Base-by-base conservation (phyloP, 2,329 filamentous ascomycete genomes). In the Verticillium nonalfalfae region DNA sequence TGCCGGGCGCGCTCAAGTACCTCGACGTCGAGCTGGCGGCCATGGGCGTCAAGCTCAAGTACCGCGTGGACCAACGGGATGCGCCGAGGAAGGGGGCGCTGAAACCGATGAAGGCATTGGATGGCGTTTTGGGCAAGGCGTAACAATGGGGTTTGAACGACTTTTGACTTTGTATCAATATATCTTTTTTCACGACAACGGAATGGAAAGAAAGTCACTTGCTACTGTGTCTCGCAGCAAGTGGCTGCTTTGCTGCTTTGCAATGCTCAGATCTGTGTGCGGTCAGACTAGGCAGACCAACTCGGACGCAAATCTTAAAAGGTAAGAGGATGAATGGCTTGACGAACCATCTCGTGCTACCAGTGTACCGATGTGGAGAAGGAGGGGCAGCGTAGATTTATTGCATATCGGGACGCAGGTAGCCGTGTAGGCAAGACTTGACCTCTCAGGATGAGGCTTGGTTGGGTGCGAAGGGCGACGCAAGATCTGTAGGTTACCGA, bases 31-130 rank as follows among this genome's bases (percentile, higher is more conserved):
- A 99, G 77, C 79, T 99, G 69, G 91, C 93, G 39, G 93, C 93
- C 61, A 99, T 99, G 95, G 95, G 95, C 59, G 89, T 99, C 60
- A 90, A 93, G 78, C 85, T 99, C 78, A 97, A 92, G 81, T 98
- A 97, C 69, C 78, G 78, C 61, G 75, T 86, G 52, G 80, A 82
- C 67, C 78, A 76, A 73, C 89, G 89, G 74, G 90, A 98, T 67
- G 83, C 80, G 68, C 79, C 82, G 60, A 78, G 82, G 58, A 84
- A 81, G 72, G 81, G 82, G 2, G 76, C 76, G 2, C 71, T 84
- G 72, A 73, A 74, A 66, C 79, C 74, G 62, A 75, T 74, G 71
- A 60, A 57, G 62, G 60, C 62, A 60, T 63, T 65, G 62, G 59
- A 62, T 35, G 45, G 58, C 40, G 45, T 59, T 59, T 54, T 59